Evolutionary conservation across 371 early-diverging fungal genomes (phyloP).

Genomic region (Gilbertella persicaria): DNA sequence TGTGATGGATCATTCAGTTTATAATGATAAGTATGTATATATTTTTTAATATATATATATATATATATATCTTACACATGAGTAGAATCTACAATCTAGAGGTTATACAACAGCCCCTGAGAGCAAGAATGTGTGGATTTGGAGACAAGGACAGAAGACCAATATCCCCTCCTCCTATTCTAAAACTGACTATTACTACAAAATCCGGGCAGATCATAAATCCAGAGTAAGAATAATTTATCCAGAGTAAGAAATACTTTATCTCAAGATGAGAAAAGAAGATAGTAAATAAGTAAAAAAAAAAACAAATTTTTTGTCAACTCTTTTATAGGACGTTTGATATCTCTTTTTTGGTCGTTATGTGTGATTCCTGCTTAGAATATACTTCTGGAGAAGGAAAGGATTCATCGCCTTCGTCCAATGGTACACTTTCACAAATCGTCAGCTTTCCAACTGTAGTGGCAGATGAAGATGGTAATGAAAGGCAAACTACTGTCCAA

Average conservation of each 20-base stretch:
- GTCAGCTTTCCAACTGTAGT: conserved; percentile 7
- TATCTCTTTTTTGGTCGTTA: conserved; percentile 56
- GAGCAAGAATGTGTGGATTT: conserved; percentile 87
- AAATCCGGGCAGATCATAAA: conserved; percentile 33
- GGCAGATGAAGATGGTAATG: neutral
- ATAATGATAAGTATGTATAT: neutral
- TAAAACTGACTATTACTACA: conserved; percentile 35
- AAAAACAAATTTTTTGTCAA: neutral
- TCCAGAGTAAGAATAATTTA: conserved; percentile 34
- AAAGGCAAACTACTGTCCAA: conserved; percentile 31
- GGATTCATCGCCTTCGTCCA: conserved; percentile 35
- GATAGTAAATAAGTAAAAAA: neutral
- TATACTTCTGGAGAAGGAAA: conserved; percentile 44
- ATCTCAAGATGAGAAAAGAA: too few relatives aligned
- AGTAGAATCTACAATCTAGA: conserved; percentile 19
- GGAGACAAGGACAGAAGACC: conserved; percentile 74
- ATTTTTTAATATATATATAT: neutral
- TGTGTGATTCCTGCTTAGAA: conserved; percentile 63
- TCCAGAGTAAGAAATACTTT: neutral
- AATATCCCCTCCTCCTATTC: conserved; percentile 60
- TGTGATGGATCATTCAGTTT: neutral
- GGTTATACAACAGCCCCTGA: conserved; percentile 72
- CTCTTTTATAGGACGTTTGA: conserved; percentile 48
- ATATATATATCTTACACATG: neutral
- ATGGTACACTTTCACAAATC: conserved; percentile 7